Evolutionary conservation across 2,329 filamentous ascomycete genomes (phyloP).

Genomic region (Sclerotinia glacialis): DNA sequence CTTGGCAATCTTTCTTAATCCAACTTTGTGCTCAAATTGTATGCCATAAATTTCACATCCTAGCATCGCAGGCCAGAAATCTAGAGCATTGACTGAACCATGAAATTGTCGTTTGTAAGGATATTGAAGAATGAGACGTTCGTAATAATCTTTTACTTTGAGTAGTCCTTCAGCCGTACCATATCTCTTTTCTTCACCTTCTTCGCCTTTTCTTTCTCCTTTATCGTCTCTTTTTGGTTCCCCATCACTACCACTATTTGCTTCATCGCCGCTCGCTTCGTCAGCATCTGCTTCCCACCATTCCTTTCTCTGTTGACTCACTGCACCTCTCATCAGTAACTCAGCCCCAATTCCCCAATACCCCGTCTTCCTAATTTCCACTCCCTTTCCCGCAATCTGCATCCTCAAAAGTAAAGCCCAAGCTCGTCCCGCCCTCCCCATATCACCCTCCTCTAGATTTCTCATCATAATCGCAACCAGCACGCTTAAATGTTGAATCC

Average conservation of each 20-base stretch:
- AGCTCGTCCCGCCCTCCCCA: slow-evolving; percentile 67
- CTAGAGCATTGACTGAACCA: slow-evolving; percentile 61
- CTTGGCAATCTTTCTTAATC: slow-evolving; percentile 43
- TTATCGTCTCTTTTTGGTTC: slow-evolving; percentile 21
- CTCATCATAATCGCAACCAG: slow-evolving; percentile 69
- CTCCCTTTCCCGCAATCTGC: slow-evolving; percentile 50
- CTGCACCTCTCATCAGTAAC: slow-evolving; percentile 61
- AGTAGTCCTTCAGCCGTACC: slow-evolving; percentile 52
- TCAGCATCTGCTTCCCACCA: slow-evolving; percentile 16
- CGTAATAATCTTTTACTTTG: slow-evolving; percentile 67
- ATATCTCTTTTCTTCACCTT: slow-evolving; percentile 30
- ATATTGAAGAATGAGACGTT: slow-evolving; percentile 73
- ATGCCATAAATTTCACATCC: slow-evolving; percentile 76
- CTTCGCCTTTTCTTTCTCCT: slow-evolving; percentile 18
- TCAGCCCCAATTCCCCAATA: slow-evolving; percentile 86
- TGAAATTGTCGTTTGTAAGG: slow-evolving; percentile 61
- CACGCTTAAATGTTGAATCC: slow-evolving; percentile 59
- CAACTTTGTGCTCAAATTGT: slow-evolving; percentile 56
- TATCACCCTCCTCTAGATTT: slow-evolving; percentile 68
- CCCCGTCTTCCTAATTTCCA: slow-evolving; percentile 67
- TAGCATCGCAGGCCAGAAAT: slow-evolving; percentile 81
- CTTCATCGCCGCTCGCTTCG: slow-evolving; percentile 6
- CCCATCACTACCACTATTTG: slow-evolving; percentile 9
- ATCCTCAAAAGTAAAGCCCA: slow-evolving; percentile 71
- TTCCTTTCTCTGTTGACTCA: slow-evolving; percentile 31